Evolutionary conservation across 1,284 basidiomycete genomes (phyloP).

Genomic region (Peniophora sp.): DNA sequence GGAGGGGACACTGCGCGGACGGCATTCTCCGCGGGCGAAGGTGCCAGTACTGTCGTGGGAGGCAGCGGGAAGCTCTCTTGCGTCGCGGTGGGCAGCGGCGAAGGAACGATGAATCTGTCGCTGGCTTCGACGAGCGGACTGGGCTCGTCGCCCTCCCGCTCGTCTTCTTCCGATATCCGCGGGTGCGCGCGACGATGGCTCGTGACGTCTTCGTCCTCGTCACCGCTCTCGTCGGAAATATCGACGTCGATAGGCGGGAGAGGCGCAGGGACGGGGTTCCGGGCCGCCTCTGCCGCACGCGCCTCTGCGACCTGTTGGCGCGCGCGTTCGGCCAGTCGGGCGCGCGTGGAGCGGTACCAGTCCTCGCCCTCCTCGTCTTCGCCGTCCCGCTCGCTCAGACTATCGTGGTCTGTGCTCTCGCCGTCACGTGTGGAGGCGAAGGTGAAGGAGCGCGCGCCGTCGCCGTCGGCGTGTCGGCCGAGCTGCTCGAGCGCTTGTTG

Average conservation of each 20-base stretch:
- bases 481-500: constrained; percentile 81
- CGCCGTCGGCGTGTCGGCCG: constrained; percentile 40
- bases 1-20: not conserved
- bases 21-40: no score
- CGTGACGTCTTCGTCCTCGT: constrained; percentile 43
- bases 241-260: constrained; percentile 70
- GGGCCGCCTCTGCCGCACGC: constrained; percentile 38
- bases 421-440: constrained; percentile 57
- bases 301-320: constrained; percentile 45
- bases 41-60: not conserved
- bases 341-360: constrained; percentile 60
- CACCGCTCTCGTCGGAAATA: constrained; percentile 75
- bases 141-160: constrained; percentile 29
- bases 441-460: constrained; percentile 62
- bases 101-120: constrained; percentile 23
- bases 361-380: constrained; percentile 30
- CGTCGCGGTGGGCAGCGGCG: constrained; percentile 35
- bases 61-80: constrained; percentile 28
- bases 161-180: constrained; percentile 63
- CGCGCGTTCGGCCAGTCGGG: constrained; percentile 71
- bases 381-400: constrained; percentile 43
- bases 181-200: constrained; percentile 29
- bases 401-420: constrained; percentile 45
- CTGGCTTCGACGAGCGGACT: constrained; percentile 21
- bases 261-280: constrained; percentile 26